Evolutionary conservation across 2,329 filamentous ascomycete species (phyloP), one percentile per base, ranked within the genome.

Genomic region (Neoscytalidium dimidiatum): DNA sequence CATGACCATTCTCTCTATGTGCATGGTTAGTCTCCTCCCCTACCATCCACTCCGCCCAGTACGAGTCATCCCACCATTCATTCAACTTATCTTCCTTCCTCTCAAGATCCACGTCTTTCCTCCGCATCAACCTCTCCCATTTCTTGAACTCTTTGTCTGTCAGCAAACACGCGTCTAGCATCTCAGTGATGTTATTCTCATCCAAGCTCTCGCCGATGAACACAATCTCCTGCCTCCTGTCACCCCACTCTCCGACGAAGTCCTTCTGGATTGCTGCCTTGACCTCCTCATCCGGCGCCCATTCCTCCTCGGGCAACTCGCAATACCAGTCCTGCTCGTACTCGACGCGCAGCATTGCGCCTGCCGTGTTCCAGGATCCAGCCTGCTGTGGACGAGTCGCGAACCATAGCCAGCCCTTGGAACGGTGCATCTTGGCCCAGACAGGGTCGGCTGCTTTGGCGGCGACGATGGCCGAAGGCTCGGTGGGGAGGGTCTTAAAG

Each of bases 181-280:
- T 73, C 4, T 74, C 75, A 26, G 82, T 84, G 17, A 92, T 77
- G 0, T 78, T 81, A 4, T 73, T 71, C 1, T 80, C 71, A 57
- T 90, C 81, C 14, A 92, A 79, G 4, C 82, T 81, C 74, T 91
- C 88, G 0, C 90, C 90, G 65, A 92, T 92, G 66, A 92, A 90
- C 2, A 92, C 90, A 6, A 92, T 73, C 73, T 92, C 90, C 72
- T 92, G 89, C 2, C 89, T 81, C 1, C 89, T 81, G 69, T 92
- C 90, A 0, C 88, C 89, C 88, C 88, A 92, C 8, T 77, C 76
- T 2, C 77, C 79, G 31, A 79, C 73, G 61, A 85, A 84, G 65
- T 86, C 83, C 33, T 83, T 78, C 60, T 77, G 73, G 44, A 86
- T 83, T 11, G 81, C 81, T 46, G 78, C 73, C 26, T 77, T 70